These are phyloP conservation scores for Penicillium sp. DNA, from an alignment of 2,329 filamentous ascomycete species.

Conservation along the genomic window DNA sequence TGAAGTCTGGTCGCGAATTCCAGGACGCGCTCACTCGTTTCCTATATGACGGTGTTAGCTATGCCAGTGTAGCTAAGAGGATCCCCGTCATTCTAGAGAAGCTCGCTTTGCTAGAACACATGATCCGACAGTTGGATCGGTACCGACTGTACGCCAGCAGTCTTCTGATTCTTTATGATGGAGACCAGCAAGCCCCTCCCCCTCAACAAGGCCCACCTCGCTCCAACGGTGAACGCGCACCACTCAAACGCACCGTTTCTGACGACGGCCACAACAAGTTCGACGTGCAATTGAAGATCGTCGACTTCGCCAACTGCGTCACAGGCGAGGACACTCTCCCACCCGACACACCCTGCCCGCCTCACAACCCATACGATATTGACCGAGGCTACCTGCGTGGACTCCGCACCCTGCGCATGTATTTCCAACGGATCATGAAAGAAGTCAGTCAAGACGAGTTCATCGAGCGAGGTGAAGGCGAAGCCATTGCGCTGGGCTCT, in stretches of 20 bases:
- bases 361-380: slow-evolving; percentile 74
- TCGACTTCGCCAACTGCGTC: slow-evolving; percentile 97
- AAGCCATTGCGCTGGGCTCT: slow-evolving; percentile 40
- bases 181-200: slow-evolving; percentile 50
- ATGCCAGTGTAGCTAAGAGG: slow-evolving; percentile 77
- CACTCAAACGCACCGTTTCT: slow-evolving; percentile 31
- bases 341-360: slow-evolving; percentile 69
- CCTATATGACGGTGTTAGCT: slow-evolving; percentile 83
- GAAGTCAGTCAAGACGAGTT: slow-evolving; percentile 62
- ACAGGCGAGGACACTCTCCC: slow-evolving; percentile 74
- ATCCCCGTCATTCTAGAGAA: slow-evolving; percentile 87
- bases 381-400: slow-evolving; percentile 90
- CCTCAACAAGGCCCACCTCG: slow-evolving; percentile 22
- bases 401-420: slow-evolving; percentile 72
- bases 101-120: slow-evolving; percentile 76
- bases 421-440: slow-evolving; percentile 83
- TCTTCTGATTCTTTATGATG: slow-evolving; percentile 93
- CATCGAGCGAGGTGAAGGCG: slow-evolving; percentile 46
- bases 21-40: slow-evolving; percentile 85
- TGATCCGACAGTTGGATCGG: slow-evolving; percentile 74
- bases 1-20: slow-evolving; percentile 87
- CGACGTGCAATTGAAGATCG: slow-evolving; percentile 81
- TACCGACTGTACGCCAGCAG: slow-evolving; percentile 97
- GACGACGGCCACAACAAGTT: slow-evolving; percentile 41
- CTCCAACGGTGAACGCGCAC: slow-evolving; percentile 34